Evolutionary conservation across 345 rosid species (phyloP).

Genomic region (Ailanthus altissimus): DNA sequence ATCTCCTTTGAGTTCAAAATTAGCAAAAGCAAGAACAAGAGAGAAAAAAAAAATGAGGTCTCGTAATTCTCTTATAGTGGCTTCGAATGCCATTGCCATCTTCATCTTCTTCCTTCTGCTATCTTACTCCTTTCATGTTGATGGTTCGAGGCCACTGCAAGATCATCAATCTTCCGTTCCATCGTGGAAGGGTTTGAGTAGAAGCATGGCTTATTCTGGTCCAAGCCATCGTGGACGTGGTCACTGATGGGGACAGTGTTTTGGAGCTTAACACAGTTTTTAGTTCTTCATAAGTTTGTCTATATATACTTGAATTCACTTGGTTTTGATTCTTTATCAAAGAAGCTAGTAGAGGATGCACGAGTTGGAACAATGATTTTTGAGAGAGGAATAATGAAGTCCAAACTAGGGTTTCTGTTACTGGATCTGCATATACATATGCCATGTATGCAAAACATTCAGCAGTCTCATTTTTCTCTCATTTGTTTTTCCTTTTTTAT

Average conservation of each 20-base stretch:
- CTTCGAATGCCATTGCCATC: conserved; percentile 23
- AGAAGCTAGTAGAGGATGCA: not conserved
- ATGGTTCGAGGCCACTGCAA: conserved; percentile 26
- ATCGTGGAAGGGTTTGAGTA: not conserved
- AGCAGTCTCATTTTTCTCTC: not conserved
- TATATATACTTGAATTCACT: not conserved
- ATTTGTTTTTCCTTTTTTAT: no score
- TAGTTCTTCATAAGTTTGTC: not conserved
- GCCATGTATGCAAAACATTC: not conserved
- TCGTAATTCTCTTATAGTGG: conserved; percentile 18
- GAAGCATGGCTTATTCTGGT: conserved; percentile 43
- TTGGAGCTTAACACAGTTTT: not conserved
- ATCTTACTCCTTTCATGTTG: conserved; percentile 23
- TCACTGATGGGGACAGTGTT: conserved; percentile 25
- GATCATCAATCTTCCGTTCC: conserved; percentile 10
- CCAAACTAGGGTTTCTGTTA: not conserved
- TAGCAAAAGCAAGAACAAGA: not conserved
- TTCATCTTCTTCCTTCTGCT: conserved; percentile 33
- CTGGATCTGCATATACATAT: not conserved
- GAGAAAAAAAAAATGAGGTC: conserved; percentile 11
- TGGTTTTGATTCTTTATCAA: not conserved
- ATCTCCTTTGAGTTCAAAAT: not conserved
- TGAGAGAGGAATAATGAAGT: not conserved
- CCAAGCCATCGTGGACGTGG: conserved; percentile 51
- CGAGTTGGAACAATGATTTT: not conserved